These are phyloP conservation scores for Colletotrichum aenigma DNA, from an alignment of 2,329 filamentous ascomycete genomes.

Conservation along the genomic window DNA sequence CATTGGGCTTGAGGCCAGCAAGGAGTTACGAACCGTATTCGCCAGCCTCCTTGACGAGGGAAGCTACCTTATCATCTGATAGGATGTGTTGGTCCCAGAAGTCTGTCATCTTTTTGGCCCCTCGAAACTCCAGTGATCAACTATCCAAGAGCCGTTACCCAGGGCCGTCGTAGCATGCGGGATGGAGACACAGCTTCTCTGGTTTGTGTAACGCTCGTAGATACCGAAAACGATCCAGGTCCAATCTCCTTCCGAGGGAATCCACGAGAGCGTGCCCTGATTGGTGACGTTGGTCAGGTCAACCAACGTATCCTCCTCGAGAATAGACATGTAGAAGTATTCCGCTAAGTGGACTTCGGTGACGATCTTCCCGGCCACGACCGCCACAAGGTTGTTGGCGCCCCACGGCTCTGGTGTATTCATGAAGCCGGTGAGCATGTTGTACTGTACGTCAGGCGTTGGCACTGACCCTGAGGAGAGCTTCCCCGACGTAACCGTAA, in stretches of 20 bases:
- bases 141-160: not conserved
- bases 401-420: not conserved
- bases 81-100: not conserved
- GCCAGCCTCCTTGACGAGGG: not conserved
- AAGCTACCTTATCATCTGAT: not conserved
- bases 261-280: not conserved
- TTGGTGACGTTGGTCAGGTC: not conserved
- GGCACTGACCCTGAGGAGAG: not conserved
- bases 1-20: rapidly evolving
- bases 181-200: not conserved
- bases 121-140: not conserved
- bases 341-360: not conserved
- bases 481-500: not conserved
- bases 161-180: not conserved
- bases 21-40: not conserved
- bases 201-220: not conserved
- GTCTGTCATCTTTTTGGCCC: not conserved
- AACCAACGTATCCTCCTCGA: not conserved
- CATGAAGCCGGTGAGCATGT: not conserved
- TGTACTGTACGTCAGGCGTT: not conserved
- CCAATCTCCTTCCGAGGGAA: rapidly evolving
- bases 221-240: not conserved
- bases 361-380: not conserved
- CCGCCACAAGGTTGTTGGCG: not conserved
- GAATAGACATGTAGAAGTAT: not conserved